Evolutionary conservation across 768 basidiomycete species (phyloP), one percentile per base, ranked within the genome.

Genomic region (Gloeophyllum trabeum): DNA sequence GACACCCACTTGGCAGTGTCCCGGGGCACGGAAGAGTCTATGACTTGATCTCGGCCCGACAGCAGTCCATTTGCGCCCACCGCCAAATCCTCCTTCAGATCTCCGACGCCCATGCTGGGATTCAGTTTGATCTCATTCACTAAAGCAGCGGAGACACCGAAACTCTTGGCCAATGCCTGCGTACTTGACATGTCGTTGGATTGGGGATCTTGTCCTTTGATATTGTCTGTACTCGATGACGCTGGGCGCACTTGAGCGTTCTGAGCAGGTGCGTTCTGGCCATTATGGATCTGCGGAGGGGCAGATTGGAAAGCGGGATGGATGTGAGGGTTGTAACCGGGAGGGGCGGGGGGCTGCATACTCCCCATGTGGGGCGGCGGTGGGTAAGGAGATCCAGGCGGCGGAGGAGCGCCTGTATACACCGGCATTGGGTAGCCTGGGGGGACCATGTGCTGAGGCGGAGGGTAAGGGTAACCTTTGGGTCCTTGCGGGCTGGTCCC

Each of bases 161-260:
- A 89, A 54, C 70, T 78, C 60, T 79, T 83, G 32, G 82, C 86
- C 39, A 88, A 71, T 20, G 81, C 69, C 71, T 79, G 48, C 37
- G 45, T 30, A 44, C 5, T 7, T 24, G 84, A 81, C 69, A 89
- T 73, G 58, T 91, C 84, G 48, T 85, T 79, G 4, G 77, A 73
- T 46, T 81, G 73, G 3, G 88, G 88, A 54, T 90, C 88, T 49
- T 79, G 75, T 39, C 84, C 86, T 54, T 78, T 83, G 51, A 78
- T 72, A 43, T 72, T 62, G 37, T 61, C 49, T 16, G 49, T 25
- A 32, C 46, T 52, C 19, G 60, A 52, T 13, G 57, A 52, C 23
- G 55, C 46, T 4, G 52, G 52, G 12, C 57, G 58, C 7, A 53
- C 46, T 30, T 41, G 51, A 2, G 42, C 55, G 24, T 54, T 58